Conservation (phyloP, 345 rosid genomes). For the Eucalyptus guilfoylei region DNA sequence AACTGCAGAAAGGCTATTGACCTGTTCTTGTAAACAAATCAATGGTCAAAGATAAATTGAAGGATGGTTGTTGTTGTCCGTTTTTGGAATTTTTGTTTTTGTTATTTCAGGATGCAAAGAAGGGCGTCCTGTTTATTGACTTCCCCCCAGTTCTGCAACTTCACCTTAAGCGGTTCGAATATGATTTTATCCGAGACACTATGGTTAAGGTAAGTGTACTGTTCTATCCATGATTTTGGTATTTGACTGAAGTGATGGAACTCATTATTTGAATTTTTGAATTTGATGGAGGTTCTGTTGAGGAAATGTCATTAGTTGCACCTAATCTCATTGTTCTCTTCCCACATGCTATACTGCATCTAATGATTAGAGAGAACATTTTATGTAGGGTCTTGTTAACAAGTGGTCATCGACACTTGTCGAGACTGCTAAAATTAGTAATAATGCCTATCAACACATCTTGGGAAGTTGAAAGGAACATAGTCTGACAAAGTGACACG, state of each 20-base stretch:
- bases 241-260: not conserved
- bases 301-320: not conserved
- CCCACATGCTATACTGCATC: not conserved
- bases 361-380: not conserved
- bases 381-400: not conserved
- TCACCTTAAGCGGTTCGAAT: conserved; percentile 92
- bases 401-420: not conserved
- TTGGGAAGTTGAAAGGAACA: not conserved
- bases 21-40: not conserved
- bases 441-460: not conserved
- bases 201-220: conserved; percentile 84
- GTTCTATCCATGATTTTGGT: not conserved
- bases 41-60: not conserved
- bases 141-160: conserved; percentile 98
- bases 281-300: not conserved
- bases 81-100: not conserved
- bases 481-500: not conserved
- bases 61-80: not conserved
- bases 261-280: not conserved
- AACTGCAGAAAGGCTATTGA: not conserved
- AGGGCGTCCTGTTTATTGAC: conserved; percentile 88
- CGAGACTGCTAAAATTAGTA: not conserved
- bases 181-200: conserved; percentile 90
- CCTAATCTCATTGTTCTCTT: not conserved
- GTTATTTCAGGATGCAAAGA: conserved; percentile 76